Percentiles rank a stretch among this genome's conserved stretches.
These are phyloP conservation scores for Sporisorium scitamineum DNA, from an alignment of 1,284 basidiomycete genomes.

Conservation along the genomic window DNA sequence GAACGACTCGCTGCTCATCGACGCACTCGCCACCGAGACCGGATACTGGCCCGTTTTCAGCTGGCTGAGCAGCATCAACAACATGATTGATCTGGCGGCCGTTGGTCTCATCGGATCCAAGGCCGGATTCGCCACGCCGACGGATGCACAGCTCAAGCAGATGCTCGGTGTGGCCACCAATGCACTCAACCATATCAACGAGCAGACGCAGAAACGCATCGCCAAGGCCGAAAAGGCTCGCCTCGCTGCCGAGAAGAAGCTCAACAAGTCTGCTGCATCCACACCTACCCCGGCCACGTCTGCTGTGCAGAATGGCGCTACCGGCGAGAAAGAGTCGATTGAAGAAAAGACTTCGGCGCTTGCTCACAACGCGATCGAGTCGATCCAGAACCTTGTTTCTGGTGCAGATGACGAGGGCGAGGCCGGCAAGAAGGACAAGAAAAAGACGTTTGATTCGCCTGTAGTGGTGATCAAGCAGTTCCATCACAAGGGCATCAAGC, in stretches of 20 bases:
- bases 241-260: conserved; percentile 43
- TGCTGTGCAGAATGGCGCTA: not conserved
- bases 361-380: conserved; percentile 27
- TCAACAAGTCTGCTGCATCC: conserved; percentile 3
- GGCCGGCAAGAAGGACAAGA: conserved; percentile 12
- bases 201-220: conserved; percentile 56
- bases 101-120: conserved; percentile 95
- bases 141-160: conserved; percentile 84
- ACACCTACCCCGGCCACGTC: conserved; percentile 14
- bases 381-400: conserved; percentile 26
- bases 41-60: conserved; percentile 77
- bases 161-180: conserved; percentile 83
- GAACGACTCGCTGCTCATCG: conserved; percentile 79
- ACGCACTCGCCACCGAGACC: conserved; percentile 80
- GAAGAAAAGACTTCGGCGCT: conserved; percentile 36
- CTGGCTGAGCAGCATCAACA: conserved; percentile 86
- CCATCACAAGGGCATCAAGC: conserved; percentile 70
- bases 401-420: not conserved
- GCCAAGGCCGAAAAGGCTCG: conserved; percentile 53
- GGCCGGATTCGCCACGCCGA: conserved; percentile 85
- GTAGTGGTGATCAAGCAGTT: conserved; percentile 63
- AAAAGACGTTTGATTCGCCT: conserved; percentile 44
- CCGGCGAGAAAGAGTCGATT: conserved; percentile 21
- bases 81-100: conserved; percentile 89
- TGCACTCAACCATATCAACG: conserved; percentile 78